phyloP scores from a whole-genome alignment of 148 eudicot species.

The Cornus controversa region DNA sequence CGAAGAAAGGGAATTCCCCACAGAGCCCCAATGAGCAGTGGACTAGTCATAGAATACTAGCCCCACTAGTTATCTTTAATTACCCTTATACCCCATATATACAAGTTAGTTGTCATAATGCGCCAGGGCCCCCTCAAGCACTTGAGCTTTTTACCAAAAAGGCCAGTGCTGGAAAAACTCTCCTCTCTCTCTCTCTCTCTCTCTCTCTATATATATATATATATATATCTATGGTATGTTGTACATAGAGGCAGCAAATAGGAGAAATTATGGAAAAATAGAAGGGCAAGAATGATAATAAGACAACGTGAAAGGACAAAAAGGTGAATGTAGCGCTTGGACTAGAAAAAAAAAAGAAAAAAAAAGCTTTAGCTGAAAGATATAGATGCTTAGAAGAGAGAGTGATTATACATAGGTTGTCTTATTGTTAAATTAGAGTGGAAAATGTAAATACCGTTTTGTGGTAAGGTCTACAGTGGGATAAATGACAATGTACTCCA shows the following conservation, averaged over 20 bases:
- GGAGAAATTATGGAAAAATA: constrained; percentile 5
- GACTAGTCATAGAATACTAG: constrained; percentile 51
- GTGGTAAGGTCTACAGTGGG: background rate
- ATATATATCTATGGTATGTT: background rate
- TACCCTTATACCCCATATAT: constrained; percentile 11
- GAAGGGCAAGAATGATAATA: constrained; percentile 18
- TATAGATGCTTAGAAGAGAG: constrained; percentile 6
- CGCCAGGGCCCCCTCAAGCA: background rate
- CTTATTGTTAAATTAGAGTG: background rate
- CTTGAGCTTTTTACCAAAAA: constrained; percentile 19
- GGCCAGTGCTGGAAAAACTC: constrained; percentile 13
- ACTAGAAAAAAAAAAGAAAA: too few species aligned
- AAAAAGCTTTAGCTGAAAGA: background rate
- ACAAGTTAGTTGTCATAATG: background rate
- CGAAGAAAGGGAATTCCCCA: constrained; percentile 97
- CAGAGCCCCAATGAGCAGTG: constrained; percentile 74
- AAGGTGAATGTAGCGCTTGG: background rate
- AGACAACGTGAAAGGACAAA: constrained; percentile 14
- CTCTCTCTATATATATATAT: background rate
- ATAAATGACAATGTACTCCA: constrained; percentile 14
- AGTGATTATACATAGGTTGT: constrained; percentile 15
- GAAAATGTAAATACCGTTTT: constrained; percentile 17
- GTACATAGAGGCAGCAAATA: constrained; percentile 23
- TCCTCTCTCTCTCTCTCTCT: too few species aligned
- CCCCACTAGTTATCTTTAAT: constrained; percentile 7